A percentile compares a stretch with the other conserved stretches of the same genome.
Conservation (phyloP, 2,329 filamentous ascomycete species). For the Bipolaris cookei region DNA sequence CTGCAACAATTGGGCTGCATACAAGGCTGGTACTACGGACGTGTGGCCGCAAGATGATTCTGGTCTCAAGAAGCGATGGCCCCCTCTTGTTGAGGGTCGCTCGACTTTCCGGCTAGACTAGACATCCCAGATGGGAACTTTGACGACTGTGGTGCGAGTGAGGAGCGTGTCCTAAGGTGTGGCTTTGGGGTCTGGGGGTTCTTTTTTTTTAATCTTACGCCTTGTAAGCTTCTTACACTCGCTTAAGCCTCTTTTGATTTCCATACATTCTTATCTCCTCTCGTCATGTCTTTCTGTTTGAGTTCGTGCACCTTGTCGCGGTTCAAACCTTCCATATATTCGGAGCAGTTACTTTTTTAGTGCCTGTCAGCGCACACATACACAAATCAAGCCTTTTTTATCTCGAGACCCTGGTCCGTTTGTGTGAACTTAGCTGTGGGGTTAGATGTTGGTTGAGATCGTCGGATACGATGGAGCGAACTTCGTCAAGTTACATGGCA, state of each 20-base stretch:
- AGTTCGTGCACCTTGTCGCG: neutral
- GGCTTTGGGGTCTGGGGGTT: neutral
- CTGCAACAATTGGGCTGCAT: constrained; percentile 34
- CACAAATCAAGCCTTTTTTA: neutral
- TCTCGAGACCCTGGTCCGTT: neutral
- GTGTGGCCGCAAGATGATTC: constrained; percentile 50
- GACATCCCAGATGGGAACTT: neutral
- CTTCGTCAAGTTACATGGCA: neutral
- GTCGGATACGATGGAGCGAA: neutral
- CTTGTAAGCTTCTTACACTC: constrained; percentile 18
- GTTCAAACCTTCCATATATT: constrained; percentile 1
- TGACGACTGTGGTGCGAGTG: neutral
- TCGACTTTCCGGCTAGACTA: constrained; percentile 8
- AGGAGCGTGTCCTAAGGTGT: neutral
- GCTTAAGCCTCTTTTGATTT: neutral
- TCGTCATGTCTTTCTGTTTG: neutral
- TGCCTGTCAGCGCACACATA: neutral
- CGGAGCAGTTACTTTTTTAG: neutral
- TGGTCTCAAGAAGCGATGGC: constrained; percentile 47
- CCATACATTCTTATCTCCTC: neutral
- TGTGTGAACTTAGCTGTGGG: neutral
- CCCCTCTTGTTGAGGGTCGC: constrained; percentile 17
- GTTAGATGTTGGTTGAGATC: neutral
- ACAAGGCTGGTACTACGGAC: constrained; percentile 22
- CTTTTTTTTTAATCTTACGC: neutral